phyloP scores from a whole-genome alignment of 768 basidiomycete genomes.

The Cyclocybe aegerita region DNA sequence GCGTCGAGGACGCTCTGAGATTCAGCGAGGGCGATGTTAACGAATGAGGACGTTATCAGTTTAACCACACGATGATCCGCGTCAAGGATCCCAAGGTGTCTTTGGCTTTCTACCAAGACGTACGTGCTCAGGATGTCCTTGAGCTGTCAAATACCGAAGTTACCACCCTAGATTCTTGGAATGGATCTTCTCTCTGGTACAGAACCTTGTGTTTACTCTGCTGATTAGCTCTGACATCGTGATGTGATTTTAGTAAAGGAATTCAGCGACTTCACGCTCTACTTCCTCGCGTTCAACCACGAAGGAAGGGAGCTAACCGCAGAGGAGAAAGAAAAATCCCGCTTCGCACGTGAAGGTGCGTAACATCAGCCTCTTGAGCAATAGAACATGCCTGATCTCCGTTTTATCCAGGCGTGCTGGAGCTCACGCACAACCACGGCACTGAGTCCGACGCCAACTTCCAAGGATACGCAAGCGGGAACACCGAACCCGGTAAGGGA shows the following conservation, averaged over 20 bases:
- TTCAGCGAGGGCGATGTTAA: not conserved
- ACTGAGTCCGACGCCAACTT: conserved; percentile 80
- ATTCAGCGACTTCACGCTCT: conserved; percentile 68
- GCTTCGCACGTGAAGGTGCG: conserved; percentile 67
- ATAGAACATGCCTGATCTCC: not conserved
- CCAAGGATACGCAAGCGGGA: conserved; percentile 84
- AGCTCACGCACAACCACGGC: conserved; percentile 89
- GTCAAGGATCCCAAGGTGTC: conserved; percentile 86
- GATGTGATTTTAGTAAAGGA: conserved; percentile 42
- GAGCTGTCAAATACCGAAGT: not conserved
- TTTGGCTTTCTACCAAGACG: conserved; percentile 77
- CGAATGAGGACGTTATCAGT: conserved; percentile 33
- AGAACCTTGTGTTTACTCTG: conserved; percentile 7
- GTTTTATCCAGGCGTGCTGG: conserved; percentile 60
- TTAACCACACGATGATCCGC: conserved; percentile 88
- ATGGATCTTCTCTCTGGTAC: conserved; percentile 72
- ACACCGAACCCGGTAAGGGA: conserved; percentile 74
- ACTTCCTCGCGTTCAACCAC: conserved; percentile 83
- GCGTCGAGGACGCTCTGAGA: conserved; percentile 1
- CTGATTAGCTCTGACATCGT: conserved; percentile 1
- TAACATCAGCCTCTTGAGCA: not conserved
- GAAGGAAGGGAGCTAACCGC: conserved; percentile 45
- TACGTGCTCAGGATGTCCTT: conserved; percentile 22
- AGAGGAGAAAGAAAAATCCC: conserved; percentile 51
- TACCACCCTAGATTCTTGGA: conserved; percentile 49